Evolutionary conservation across 2,329 filamentous ascomycete genomes (phyloP).

Genomic region (Ophiostoma sp.): DNA sequence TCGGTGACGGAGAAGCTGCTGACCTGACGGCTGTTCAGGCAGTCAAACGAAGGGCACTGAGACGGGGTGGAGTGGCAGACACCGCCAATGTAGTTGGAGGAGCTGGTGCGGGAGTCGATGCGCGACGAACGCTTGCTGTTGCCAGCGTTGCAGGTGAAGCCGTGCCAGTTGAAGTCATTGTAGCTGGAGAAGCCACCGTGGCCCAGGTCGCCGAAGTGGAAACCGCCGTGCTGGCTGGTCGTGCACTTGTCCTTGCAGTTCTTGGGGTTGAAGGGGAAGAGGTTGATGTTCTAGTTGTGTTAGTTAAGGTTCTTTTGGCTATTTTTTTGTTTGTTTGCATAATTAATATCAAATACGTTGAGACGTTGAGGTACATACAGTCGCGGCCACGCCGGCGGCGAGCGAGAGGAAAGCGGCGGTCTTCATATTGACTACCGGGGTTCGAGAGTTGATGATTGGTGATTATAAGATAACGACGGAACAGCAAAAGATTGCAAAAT

Average conservation of each 20-base stretch:
- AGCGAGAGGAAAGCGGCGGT: slow-evolving; percentile 48
- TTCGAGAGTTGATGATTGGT: background rate
- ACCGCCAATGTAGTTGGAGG: slow-evolving; percentile 62
- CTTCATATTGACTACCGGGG: slow-evolving; percentile 49
- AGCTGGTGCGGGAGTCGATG: slow-evolving; percentile 49
- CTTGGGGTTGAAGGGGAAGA: slow-evolving; percentile 59
- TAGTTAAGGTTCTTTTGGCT: too few relatives aligned
- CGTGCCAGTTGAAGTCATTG: slow-evolving; percentile 71
- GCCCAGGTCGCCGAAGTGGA: slow-evolving; percentile 67
- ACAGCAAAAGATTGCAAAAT: background rate
- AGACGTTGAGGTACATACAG: slow-evolving; percentile 29
- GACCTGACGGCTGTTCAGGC: slow-evolving; percentile 43
- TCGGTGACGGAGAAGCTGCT: slow-evolving; percentile 72
- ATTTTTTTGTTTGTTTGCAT: slow-evolving; percentile 4
- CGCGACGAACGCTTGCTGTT: slow-evolving; percentile 56
- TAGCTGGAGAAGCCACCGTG: slow-evolving; percentile 65
- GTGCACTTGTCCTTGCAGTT: slow-evolving; percentile 79
- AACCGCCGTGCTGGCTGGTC: slow-evolving; percentile 67
- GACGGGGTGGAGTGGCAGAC: slow-evolving; percentile 48
- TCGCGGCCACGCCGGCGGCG: slow-evolving; percentile 54
- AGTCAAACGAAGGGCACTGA: slow-evolving; percentile 60
- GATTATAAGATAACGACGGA: background rate
- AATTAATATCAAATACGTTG: background rate
- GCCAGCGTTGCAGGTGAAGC: slow-evolving; percentile 67
- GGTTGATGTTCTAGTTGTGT: background rate